Evolutionary conservation across 768 basidiomycete genomes (phyloP), one percentile per base, ranked within the genome.

Genomic region (Boletus huronensis): DNA sequence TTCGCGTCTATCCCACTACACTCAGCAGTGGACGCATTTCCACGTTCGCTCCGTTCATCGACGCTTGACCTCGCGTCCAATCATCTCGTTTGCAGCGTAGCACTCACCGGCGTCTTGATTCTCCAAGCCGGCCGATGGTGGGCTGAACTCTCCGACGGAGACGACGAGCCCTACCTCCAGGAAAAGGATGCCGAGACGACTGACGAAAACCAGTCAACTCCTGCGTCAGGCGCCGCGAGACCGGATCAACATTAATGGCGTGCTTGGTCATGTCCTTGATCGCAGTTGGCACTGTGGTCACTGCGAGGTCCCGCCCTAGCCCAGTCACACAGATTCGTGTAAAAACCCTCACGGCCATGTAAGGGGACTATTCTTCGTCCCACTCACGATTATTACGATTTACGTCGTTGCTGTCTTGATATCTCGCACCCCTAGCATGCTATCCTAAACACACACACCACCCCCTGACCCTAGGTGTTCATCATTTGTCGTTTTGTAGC

Each of bases 41-140:
- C 90, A 7, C 74, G 77, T 19, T 64, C 75, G 0, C 77, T 93
- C 13, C 82, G 84, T 9, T 75, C 70, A 39, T 79, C 83, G 14
- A 88, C 85, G 1, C 80, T 93, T 44, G 88, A 88, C 53, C 83
- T 93, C 48, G 91, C 91, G 0, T 89, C 90, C 28, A 85, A 82
- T 63, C 83, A 93, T 66, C 86, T 93, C 64, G 82, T 93, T 54
- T 92, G 88, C 75, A 88, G 88, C 65, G 91, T 93, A 44, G 88
- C 89, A 0, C 79, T 93, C 51, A 93, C 91, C 0, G 91, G 91
- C n/a, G 87, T 93, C 26, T 74, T 93, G 32, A 82, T 84, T 9
- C 79, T 93, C 25, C 91, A 93, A 73, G 89, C 90, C 0, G 88
- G 87, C 42, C 81, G 90, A 41, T 87, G 84, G 75, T 93, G 90